Percentiles rank a stretch among this genome's conserved stretches.
Conservation (phyloP, 441 rosid species). For the Adansonia madagascariensis region DNA sequence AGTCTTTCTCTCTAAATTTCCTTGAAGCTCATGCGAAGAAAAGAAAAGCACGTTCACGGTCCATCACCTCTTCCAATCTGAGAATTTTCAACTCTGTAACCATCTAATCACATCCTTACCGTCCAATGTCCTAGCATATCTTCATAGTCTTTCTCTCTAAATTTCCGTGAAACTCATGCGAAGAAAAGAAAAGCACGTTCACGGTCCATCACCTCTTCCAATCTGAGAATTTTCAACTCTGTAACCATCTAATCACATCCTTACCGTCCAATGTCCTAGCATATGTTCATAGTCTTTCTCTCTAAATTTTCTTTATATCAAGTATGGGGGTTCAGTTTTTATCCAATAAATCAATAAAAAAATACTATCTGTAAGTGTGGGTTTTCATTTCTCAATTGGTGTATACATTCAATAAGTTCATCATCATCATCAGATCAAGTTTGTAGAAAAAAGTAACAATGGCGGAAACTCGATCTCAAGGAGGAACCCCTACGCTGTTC, state of each 20-base stretch:
- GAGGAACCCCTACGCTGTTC: constrained; percentile 37
- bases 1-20: neutral
- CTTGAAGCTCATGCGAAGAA: neutral
- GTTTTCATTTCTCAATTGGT: neutral
- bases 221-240: too few species aligned
- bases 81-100: too few species aligned
- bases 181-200: too few species aligned
- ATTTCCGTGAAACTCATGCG: neutral
- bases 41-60: too few species aligned
- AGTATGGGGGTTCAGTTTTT: neutral
- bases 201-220: too few species aligned
- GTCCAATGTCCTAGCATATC: neutral
- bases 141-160: neutral
- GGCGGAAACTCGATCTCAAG: constrained; percentile 32
- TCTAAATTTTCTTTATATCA: neutral
- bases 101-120: neutral
- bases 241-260: too few species aligned
- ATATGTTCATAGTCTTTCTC: neutral
- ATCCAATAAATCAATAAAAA: neutral
- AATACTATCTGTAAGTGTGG: neutral
- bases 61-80: too few species aligned
- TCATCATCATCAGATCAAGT: neutral
- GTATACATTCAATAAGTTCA: neutral
- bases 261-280: neutral
- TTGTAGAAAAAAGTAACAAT: constrained; percentile 2